These are phyloP conservation scores for Aspergillus wentii DNA, from an alignment of 495 filamentous ascomycete species.

Conservation along the genomic window DNA sequence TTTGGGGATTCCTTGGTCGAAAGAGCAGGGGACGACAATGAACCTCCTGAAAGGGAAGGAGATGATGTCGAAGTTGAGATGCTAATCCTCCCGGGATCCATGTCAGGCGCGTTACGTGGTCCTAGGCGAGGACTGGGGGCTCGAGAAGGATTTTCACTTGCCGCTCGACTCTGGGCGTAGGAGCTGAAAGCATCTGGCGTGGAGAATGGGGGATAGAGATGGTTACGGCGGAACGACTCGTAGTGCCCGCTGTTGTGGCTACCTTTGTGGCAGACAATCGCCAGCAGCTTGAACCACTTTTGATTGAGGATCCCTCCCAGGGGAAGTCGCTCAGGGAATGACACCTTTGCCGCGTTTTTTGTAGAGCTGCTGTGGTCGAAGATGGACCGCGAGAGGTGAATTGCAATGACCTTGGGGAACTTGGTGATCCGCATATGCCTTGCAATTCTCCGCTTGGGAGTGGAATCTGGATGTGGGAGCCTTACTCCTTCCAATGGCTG, in stretches of 20 bases:
- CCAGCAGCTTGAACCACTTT: slow-evolving; percentile 78
- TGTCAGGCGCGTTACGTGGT: slow-evolving; percentile 21
- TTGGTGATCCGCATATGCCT: slow-evolving; percentile 77
- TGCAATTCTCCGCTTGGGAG: slow-evolving; percentile 78
- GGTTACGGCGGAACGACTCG: slow-evolving; percentile 92
- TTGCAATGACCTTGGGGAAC: slow-evolving; percentile 83
- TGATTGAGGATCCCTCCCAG: slow-evolving; percentile 75
- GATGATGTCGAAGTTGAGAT: slow-evolving; percentile 36
- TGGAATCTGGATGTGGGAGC: slow-evolving; percentile 66
- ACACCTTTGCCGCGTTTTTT: slow-evolving; percentile 91
- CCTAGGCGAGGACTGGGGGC: slow-evolving; percentile 36
- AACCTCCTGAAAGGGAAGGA: slow-evolving; percentile 36
- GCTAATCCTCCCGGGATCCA: slow-evolving; percentile 19
- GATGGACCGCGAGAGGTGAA: slow-evolving; percentile 91
- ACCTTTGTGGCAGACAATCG: slow-evolving; percentile 89
- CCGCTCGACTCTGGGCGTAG: slow-evolving; percentile 56
- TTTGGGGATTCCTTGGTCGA: slow-evolving; percentile 9
- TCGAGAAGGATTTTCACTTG: slow-evolving; percentile 43
- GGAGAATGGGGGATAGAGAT: slow-evolving; percentile 67
- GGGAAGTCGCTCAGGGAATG: slow-evolving; percentile 79
- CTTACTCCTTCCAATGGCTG: slow-evolving; percentile 61
- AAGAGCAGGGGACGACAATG: slow-evolving; percentile 13
- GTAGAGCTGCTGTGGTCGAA: slow-evolving; percentile 73
- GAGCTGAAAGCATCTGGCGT: slow-evolving; percentile 73
- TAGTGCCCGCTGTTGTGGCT: slow-evolving; percentile 97